Evolutionary conservation across 2,329 filamentous ascomycete species (phyloP), one percentile per base, ranked within the genome.

Genomic region (Aspergillus candidus): DNA sequence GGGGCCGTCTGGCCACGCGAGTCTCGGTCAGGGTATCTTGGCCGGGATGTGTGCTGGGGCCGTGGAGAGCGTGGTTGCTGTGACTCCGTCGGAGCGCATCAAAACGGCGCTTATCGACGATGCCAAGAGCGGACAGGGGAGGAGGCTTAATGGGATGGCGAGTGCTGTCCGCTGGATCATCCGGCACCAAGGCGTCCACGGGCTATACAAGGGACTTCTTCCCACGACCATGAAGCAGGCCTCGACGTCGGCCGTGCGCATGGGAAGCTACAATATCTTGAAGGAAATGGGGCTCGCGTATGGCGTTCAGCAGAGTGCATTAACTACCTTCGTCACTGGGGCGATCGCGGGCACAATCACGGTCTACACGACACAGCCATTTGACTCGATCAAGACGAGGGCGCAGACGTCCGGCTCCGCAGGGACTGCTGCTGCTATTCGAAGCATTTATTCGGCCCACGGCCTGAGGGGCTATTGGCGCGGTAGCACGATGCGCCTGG

Each of bases 401-500:
- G 74, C 75, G 17, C 80, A 84, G 58, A 78, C 75, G 39, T 78
- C 79, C 76, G 2, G 76, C 73, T 2, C 80, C 79, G 2, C 60
- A 68, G 0, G 78, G 83, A 48, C 80, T 80, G 0, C 68, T 80
- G 3, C 15, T 15, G 15, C 15, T 3, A 15, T 15, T 15, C 3
- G 15, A 15, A 15, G 15, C 15, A 15, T 15, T 3, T 15, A 4
- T 4, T 15, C 15, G 15, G 15, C 4, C 15, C 15, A 15, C 15
- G 15, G 15, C 3, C 15, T 15, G 67, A 63, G 40, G 74, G 71
- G 41, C 70, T 85, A 4, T 58, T 79, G 41, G 59, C 65, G 0
- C 79, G 83, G 51, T 74, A 85, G 80, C 30, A 78, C 79, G 0
- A 85, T 86, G 82, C 71, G 83, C 44, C 56, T 86, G 17, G 80